Conservation (phyloP, 2,329 filamentous ascomycete species). For the Neodidymelliopsis sp. region DNA sequence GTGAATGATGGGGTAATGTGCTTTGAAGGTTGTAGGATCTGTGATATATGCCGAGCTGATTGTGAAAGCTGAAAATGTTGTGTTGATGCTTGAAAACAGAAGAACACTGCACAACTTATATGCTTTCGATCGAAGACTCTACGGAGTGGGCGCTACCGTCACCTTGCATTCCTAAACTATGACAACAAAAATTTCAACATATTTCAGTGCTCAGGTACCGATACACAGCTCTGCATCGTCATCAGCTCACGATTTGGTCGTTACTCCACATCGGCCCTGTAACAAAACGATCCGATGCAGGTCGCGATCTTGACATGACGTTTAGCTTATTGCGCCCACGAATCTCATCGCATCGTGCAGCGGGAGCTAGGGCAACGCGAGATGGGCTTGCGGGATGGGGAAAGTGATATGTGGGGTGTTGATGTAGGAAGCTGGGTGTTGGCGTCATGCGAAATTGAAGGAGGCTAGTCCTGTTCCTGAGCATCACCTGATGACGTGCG, state of each 20-base stretch:
- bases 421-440: slow-evolving; percentile 1
- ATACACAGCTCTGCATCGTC: background rate
- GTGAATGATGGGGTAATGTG: background rate
- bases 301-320: slow-evolving; percentile 5
- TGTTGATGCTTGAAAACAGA: background rate
- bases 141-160: background rate
- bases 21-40: background rate
- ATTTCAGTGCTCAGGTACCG: background rate
- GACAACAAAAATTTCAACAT: background rate
- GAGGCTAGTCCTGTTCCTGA: slow-evolving; percentile 6
- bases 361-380: background rate
- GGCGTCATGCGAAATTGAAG: slow-evolving; percentile 12
- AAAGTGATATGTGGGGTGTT: background rate
- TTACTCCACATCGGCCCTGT: background rate
- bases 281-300: background rate
- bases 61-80: background rate
- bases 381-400: background rate
- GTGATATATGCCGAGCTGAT: too few relatives aligned
- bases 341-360: background rate
- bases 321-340: background rate
- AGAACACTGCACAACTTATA: background rate
- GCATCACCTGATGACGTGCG: slow-evolving; percentile 11
- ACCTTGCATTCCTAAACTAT: background rate
- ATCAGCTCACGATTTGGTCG: background rate
- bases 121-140: background rate